Evolutionary conservation across 169 alveolate genomes (phyloP).

Genomic region (Eimeria maxima): DNA sequence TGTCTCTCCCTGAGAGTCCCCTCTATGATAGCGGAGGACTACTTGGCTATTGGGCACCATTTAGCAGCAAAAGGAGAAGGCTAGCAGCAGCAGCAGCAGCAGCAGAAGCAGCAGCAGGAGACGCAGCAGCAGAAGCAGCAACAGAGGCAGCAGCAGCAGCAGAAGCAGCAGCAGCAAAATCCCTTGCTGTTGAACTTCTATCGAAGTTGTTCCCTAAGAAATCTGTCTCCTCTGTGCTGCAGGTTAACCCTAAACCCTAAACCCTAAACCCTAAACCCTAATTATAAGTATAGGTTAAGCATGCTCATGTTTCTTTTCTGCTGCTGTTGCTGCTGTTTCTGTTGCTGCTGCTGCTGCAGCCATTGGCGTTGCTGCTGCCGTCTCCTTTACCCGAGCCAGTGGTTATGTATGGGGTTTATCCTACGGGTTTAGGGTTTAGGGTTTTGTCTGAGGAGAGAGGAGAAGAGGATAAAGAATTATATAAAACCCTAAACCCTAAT

Average conservation of each 20-base stretch:
- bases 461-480: no score
- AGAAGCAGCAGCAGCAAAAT: no score
- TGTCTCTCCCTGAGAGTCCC: constrained; percentile 36
- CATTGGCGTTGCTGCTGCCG: constrained; percentile 42
- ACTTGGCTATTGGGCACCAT: constrained; percentile 29
- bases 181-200: not conserved
- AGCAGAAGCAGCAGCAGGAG: no score
- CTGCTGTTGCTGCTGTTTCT: constrained; percentile 7
- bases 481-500: no score
- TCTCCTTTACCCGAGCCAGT: not conserved
- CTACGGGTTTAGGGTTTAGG: not conserved
- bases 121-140: no score
- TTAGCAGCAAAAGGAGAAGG: not conserved
- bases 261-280: not conserved
- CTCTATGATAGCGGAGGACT: constrained; percentile 47
- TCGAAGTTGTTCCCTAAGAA: not conserved
- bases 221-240: constrained; percentile 30
- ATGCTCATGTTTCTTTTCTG: not conserved
- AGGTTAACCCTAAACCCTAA: constrained; percentile 5
- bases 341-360: no score
- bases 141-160: no score
- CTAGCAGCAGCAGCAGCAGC: no score
- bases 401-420: constrained; percentile 11
- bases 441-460: no score
- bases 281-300: no score